Evolutionary conservation across 1,139 yeast species (phyloP), one percentile per base, ranked within the genome.

Genomic region (Lizanozyma gosingica): DNA sequence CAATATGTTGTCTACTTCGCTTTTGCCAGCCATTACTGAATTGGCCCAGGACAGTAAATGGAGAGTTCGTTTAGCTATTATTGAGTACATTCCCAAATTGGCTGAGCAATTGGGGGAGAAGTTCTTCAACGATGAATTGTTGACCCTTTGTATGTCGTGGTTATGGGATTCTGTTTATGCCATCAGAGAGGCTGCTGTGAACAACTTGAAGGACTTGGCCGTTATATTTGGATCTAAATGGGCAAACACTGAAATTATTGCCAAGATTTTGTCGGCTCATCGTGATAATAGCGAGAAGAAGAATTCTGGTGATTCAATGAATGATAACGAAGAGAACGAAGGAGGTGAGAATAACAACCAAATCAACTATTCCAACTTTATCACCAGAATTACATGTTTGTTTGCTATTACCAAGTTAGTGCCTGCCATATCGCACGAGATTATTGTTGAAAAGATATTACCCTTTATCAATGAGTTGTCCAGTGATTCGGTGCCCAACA

Each of bases 141-240:
- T 94, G 47, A 80, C 85, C 39, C 70, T 94, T 51, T 94, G 97
- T 57, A 78, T 94, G 78, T 84, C 92, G 17, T 94, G 98, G 97
- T 71, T 94, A 50, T 90, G 97, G 95, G 99, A 94, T 64, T 85
- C 94, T 14, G 98, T 94, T 35, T 92, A 79, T 62, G 92, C 97
- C 4, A 90, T 94, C 47, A 80, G 99, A 62, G 95, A 88, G 52
- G 98, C 98, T 14, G 97, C 97, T 1, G 95, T 94, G 33, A 65
- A 73, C 45, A 94, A 90, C 59, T 70, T 92, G 52, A 80, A 77
- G 50, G 82, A 83, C 53, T 71, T 94, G 52, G 81, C 96, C 3
- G 76, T 75, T 47, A 88, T 86, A 37, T 94, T 92, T 62, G 98
- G 98, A 29, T 80, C 92, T 17, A 80, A 80, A 36, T 94, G 99